Evolutionary conservation across 192 early-diverging fungal species (phyloP), one percentile per base, ranked within the genome.

Genomic region (Phycomyces nitens): DNA sequence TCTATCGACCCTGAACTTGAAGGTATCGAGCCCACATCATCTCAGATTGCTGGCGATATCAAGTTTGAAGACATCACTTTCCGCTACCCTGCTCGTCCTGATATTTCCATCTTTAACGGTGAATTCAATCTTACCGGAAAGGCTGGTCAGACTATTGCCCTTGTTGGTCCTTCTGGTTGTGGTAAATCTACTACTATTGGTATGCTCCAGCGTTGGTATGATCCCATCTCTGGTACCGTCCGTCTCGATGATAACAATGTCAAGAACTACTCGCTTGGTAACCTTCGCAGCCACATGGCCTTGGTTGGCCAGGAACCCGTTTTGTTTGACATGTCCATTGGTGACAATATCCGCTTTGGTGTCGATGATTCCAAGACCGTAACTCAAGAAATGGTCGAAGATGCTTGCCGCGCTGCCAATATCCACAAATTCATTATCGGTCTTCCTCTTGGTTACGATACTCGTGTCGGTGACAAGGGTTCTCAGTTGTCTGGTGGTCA

Each of bases 261-360:
- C 40, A 68, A 70, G 3, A 62, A 81, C 40, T 91, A 86, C 78
- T 80, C 84, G 34, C 60, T 93, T 8, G 43, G 64, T 12, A 79
- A 85, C 26, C 71, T 95, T 24, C 86, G 95, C 47, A 57, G 62
- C 10, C 81, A 80, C 58, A 74, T 96, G 76, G 89, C 90, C 21
- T 72, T 97, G 6, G 95, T 97, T 9, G 86, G 86, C 34, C 94
- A 97, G 68, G 94, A 95, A 75, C 95, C 95, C 10, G 86, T 92
- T 51, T 77, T 97, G 54, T 95, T 96, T 61, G 90, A 94, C 76
- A 75, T 90, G 69, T 79, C 86, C 18, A 89, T 95, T 58, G 77
- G 77, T 20, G 90, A 94, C 16, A 97, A 95, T 78, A 95, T 97
- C 55, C 76, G 77, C 14, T 96, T 89, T 70, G 88, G 86, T 16